A percentile compares a stretch with the other conserved stretches of the same genome.
Conservation (phyloP, 306 rosid genomes). For the Carpinus fangiana region DNA sequence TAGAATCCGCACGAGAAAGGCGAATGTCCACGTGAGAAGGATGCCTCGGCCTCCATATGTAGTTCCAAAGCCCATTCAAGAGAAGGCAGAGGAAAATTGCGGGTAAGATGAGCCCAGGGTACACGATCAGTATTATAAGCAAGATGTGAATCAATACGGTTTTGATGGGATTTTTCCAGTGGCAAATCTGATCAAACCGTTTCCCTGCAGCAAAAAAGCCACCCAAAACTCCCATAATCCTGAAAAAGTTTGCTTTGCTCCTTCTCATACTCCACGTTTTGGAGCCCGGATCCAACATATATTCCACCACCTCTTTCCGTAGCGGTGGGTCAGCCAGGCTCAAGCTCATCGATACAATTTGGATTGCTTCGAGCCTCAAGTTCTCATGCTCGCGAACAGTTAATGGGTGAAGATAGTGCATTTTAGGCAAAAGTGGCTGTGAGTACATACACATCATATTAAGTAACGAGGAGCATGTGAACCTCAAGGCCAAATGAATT, state of each 20-base stretch:
- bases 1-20: constrained; percentile 77
- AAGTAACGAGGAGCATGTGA: constrained; percentile 82
- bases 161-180: constrained; percentile 68
- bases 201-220: constrained; percentile 86
- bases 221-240: constrained; percentile 78
- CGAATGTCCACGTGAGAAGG: constrained; percentile 98
- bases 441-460: constrained; percentile 96
- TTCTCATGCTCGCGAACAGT: constrained; percentile 32
- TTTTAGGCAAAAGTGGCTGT: constrained; percentile 82
- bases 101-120: constrained; percentile 90
- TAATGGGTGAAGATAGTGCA: constrained; percentile 89
- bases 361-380: constrained; percentile 63
- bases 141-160: constrained; percentile 80
- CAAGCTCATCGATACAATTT: constrained; percentile 72
- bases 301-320: constrained; percentile 89
- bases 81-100: constrained; percentile 91
- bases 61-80: constrained; percentile 93
- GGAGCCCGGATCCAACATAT: constrained; percentile 90
- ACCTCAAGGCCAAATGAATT: constrained; percentile 93
- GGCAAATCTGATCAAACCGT: constrained; percentile 95
- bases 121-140: constrained; percentile 83
- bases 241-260: constrained; percentile 89
- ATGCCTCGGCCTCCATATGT: constrained; percentile 89
- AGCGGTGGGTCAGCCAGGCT: constrained; percentile 87
- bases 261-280: constrained; percentile 99